Conservation (phyloP, 805 yeast species). For the Starmerella vaccinii region DNA sequence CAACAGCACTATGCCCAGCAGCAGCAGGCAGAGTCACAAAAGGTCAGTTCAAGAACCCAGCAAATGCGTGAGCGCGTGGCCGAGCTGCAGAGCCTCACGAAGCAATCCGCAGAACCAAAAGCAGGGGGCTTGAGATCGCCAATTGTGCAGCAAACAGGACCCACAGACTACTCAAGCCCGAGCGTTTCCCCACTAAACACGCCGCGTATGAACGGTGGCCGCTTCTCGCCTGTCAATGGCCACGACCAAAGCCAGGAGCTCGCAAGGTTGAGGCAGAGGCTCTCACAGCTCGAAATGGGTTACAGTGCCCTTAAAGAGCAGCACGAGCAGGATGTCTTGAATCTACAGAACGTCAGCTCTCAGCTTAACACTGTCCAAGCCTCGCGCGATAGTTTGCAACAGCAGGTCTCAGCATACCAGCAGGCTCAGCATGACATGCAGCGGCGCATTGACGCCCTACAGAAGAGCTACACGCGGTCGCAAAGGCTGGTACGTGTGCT, state of each 20-base stretch:
- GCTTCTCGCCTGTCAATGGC: not conserved
- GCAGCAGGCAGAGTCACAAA: too few species aligned
- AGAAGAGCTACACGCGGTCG: conserved; percentile 24
- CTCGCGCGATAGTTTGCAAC: conserved; percentile 26
- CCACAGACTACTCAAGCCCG: not conserved
- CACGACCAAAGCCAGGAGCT: conserved; percentile 7
- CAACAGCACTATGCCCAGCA: not conserved
- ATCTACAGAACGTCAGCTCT: conserved; percentile 18
- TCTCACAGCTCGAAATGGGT: conserved; percentile 10
- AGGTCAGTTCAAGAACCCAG: not conserved
- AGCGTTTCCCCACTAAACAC: not conserved
- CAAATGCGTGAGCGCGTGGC: conserved; percentile 5
- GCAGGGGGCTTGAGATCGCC: not conserved
- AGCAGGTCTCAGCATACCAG: conserved; percentile 28
- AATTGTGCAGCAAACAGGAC: not conserved
- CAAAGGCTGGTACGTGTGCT: conserved; percentile 24
- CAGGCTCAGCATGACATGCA: conserved; percentile 25
- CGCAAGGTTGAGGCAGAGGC: conserved; percentile 10
- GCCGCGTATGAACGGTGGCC: not conserved
- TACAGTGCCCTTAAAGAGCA: conserved; percentile 7
- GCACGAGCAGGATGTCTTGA: conserved; percentile 8
- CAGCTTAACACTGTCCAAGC: conserved; percentile 23
- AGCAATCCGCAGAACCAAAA: not conserved
- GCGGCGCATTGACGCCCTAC: conserved; percentile 21
- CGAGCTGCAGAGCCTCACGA: not conserved